Evolutionary conservation across 176 grass and related monocot genomes (phyloP).

Genomic region (Coix lacrymajobi): DNA sequence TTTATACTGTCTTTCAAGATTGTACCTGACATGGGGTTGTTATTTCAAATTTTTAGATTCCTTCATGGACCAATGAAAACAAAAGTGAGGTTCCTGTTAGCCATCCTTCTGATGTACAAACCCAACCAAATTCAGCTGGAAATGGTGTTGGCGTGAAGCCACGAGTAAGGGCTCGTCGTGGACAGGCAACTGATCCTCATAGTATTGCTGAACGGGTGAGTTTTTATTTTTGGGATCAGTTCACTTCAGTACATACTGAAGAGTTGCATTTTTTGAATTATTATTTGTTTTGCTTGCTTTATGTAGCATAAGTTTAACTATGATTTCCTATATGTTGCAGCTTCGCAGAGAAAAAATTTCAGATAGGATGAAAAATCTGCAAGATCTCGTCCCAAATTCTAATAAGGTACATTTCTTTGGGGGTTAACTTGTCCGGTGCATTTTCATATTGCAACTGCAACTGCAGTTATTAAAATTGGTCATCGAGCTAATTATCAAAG

Average conservation of each 20-base stretch:
- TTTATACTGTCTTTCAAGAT: neutral
- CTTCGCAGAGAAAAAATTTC: constrained; percentile 81
- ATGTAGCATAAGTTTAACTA: constrained; percentile 10
- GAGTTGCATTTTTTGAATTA: constrained; percentile 3
- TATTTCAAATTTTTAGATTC: constrained; percentile 27
- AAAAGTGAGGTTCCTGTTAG: constrained; percentile 39
- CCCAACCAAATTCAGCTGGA: constrained; percentile 31
- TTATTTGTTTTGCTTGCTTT: neutral
- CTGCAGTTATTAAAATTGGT: neutral
- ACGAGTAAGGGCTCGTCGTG: constrained; percentile 55
- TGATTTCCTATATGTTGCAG: constrained; percentile 35
- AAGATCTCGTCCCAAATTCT: constrained; percentile 72
- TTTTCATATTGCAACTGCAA: neutral
- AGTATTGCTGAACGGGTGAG: constrained; percentile 83
- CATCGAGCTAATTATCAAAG: neutral
- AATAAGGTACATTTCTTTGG: constrained; percentile 46
- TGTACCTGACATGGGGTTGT: constrained; percentile 2
- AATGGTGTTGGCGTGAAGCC: constrained; percentile 44
- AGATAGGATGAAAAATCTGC: constrained; percentile 82
- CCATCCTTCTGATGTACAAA: constrained; percentile 35
- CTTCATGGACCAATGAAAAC: constrained; percentile 14
- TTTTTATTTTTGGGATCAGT: neutral
- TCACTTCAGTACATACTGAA: neutral
- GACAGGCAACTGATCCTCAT: constrained; percentile 83
- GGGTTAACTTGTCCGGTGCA: neutral